Evolutionary conservation across 176 grass and related monocot genomes (phyloP).

Genomic region (Avena sativa): DNA sequence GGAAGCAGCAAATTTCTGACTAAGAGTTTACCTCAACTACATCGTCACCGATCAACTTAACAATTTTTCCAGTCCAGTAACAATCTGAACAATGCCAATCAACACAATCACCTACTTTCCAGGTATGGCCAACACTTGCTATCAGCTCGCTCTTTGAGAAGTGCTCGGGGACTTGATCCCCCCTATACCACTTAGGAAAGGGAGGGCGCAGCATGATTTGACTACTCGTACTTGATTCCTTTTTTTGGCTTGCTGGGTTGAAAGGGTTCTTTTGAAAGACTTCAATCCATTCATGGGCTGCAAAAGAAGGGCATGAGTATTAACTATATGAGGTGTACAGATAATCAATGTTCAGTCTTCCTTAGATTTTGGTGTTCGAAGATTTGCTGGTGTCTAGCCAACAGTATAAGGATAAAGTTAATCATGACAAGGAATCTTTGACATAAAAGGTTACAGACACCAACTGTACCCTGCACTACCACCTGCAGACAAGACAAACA

Average conservation of each 20-base stretch:
- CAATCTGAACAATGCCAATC: constrained; percentile 57
- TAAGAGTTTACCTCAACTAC: constrained; percentile 45
- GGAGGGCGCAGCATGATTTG: constrained; percentile 69
- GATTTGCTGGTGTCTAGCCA: constrained; percentile 17
- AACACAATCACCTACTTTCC: constrained; percentile 68
- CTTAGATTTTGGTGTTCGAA: not conserved
- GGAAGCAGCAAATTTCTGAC: constrained; percentile 1
- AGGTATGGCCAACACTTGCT: constrained; percentile 46
- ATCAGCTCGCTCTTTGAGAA: constrained; percentile 38
- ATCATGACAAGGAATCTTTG: not conserved
- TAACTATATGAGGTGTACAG: constrained; percentile 11
- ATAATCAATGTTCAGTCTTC: constrained; percentile 16
- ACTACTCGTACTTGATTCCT: constrained; percentile 23
- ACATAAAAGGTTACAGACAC: not conserved
- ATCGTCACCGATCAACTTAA: constrained; percentile 46
- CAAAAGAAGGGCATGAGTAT: constrained; percentile 2
- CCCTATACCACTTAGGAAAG: constrained; percentile 59
- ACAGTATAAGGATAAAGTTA: constrained; percentile 22
- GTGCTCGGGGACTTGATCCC: constrained; percentile 41
- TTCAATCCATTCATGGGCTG: constrained; percentile 56
- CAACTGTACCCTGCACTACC: not conserved
- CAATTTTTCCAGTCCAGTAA: constrained; percentile 64
- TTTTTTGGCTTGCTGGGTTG: constrained; percentile 5
- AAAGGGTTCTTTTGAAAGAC: constrained; percentile 46
- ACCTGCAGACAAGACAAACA: not conserved